These are phyloP conservation scores for Solidago caesia DNA, from an alignment of 129 eudicot species.

Conservation along the genomic window DNA sequence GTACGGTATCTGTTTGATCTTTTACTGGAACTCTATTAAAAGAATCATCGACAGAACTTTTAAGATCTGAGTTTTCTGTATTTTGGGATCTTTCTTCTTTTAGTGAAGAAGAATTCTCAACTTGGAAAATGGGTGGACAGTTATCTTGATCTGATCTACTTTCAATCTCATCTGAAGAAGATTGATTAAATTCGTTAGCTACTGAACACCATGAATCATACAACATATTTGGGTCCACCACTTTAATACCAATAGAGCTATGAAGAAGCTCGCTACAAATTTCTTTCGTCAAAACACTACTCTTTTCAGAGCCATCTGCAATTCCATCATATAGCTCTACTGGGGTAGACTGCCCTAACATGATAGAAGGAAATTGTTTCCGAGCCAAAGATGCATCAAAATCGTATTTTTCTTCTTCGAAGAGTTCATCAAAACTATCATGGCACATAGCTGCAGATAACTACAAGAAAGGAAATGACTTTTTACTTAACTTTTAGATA, in stretches of 20 bases:
- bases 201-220: conserved; percentile 34
- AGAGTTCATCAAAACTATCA: conserved; percentile 49
- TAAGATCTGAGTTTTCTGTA: conserved; percentile 25
- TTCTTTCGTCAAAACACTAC: conserved; percentile 33
- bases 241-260: conserved; percentile 31
- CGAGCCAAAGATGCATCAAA: conserved; percentile 57
- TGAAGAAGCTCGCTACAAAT: conserved; percentile 38
- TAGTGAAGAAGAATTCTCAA: conserved; percentile 31
- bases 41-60: conserved; percentile 30
- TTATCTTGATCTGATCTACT: conserved; percentile 27
- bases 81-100: conserved; percentile 42
- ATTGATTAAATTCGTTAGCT: conserved; percentile 21
- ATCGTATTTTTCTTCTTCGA: conserved; percentile 44
- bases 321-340: conserved; percentile 72
- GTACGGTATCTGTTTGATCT: conserved; percentile 27
- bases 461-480: conserved; percentile 42
- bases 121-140: conserved; percentile 33
- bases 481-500: conserved; percentile 14
- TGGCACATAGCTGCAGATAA: conserved; percentile 54
- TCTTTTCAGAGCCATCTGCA: conserved; percentile 32
- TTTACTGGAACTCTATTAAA: conserved; percentile 22
- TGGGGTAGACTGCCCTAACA: conserved; percentile 54
- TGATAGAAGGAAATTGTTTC: conserved; percentile 75
- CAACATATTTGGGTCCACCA: conserved; percentile 38
- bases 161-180: conserved; percentile 33